Evolutionary conservation across 1,139 yeast genomes (phyloP).

Genomic region (Spencermartinsiella ligniputridi): DNA sequence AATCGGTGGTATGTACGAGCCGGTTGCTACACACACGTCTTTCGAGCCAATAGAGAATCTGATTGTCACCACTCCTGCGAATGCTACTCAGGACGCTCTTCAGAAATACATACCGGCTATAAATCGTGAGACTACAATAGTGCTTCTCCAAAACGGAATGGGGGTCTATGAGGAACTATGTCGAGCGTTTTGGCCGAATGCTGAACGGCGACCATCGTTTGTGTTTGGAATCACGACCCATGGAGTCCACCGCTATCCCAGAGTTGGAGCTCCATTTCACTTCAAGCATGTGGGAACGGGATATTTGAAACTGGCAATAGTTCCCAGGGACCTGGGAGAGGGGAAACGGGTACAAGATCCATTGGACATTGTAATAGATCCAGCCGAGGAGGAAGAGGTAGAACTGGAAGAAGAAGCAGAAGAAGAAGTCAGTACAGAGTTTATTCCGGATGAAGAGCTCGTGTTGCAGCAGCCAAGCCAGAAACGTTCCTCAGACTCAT

Average conservation of each 20-base stretch:
- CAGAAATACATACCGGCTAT: conserved; percentile 42
- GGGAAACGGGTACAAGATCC: background rate
- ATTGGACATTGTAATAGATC: background rate
- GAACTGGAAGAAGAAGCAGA: background rate
- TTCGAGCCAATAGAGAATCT: conserved; percentile 44
- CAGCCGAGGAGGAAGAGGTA: background rate
- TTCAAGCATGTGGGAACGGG: conserved; percentile 70
- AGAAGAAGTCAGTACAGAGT: background rate
- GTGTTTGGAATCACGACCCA: conserved; percentile 77
- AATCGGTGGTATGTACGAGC: conserved; percentile 12
- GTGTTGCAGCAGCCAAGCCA: background rate
- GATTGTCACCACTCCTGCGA: conserved; percentile 61
- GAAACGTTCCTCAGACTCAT: background rate
- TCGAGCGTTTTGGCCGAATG: conserved; percentile 51
- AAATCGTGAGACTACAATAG: conserved; percentile 44
- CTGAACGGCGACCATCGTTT: conserved; percentile 47
- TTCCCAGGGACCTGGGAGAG: background rate
- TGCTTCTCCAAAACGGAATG: conserved; percentile 76
- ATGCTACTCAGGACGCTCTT: conserved; percentile 49
- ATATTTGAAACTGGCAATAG: conserved; percentile 43
- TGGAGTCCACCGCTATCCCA: conserved; percentile 58
- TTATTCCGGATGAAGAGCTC: background rate
- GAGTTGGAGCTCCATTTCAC: conserved; percentile 30
- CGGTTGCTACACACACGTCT: background rate
- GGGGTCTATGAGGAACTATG: conserved; percentile 58